These are phyloP conservation scores for Trypanosoma conorhini DNA, from an alignment of 208 protist species.

Conservation along the genomic window DNA sequence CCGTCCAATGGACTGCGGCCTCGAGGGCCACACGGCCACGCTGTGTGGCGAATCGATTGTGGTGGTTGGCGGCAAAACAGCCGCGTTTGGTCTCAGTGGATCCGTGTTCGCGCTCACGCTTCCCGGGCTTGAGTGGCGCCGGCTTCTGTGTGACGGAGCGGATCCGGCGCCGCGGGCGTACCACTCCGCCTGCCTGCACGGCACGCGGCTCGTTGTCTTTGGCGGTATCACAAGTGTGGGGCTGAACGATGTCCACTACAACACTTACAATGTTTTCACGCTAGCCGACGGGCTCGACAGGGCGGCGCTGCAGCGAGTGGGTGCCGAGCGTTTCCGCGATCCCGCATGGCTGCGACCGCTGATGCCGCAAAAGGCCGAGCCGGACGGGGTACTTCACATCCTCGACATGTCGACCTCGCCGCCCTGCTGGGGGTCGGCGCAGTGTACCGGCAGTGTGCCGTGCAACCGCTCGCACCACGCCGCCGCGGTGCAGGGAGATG, in stretches of 20 bases:
- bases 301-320: not conserved
- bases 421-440: conserved; percentile 13
- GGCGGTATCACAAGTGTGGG: conserved; percentile 24
- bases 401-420: conserved; percentile 12
- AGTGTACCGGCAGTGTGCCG: not conserved
- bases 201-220: conserved; percentile 18
- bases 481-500: conserved; percentile 8
- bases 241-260: conserved; percentile 28
- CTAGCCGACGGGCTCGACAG: conserved; percentile 12
- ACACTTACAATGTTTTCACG: conserved; percentile 28
- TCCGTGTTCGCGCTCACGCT: conserved; percentile 15
- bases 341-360: conserved; percentile 12
- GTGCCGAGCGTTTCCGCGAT: conserved; percentile 4
- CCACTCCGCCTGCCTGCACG: conserved; percentile 21
- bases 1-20: conserved; percentile 12
- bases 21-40: conserved; percentile 29
- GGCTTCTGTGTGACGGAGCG: conserved; percentile 6
- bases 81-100: conserved; percentile 19
- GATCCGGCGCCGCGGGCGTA: conserved; percentile 18
- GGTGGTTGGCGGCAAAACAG: conserved; percentile 24
- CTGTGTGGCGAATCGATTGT: conserved; percentile 22
- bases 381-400: conserved; percentile 1
- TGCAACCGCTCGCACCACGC: conserved; percentile 20
- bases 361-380: not conserved
- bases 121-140: conserved; percentile 7